Percentiles rank a stretch among this genome's conserved stretches.
Evolutionary conservation across 1,284 basidiomycete genomes (phyloP).

Genomic region (Cryptococcus maquisensis): DNA sequence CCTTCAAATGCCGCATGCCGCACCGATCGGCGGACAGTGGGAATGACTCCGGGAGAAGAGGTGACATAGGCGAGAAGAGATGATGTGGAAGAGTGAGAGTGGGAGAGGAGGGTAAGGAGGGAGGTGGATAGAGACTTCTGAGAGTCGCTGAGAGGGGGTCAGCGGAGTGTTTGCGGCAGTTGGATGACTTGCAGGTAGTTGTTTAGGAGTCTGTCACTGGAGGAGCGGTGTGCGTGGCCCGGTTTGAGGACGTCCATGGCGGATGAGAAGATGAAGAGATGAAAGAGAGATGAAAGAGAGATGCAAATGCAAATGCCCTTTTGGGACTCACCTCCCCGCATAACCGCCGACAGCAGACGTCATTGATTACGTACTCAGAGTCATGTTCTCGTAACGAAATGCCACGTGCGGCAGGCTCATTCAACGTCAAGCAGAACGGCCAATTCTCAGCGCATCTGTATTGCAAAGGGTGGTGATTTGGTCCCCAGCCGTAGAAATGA

Average conservation of each 20-base stretch:
- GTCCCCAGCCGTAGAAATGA: too few species aligned
- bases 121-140: slow-evolving; percentile 46
- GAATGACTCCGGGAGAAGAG: slow-evolving; percentile 46
- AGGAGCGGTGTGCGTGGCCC: slow-evolving; percentile 45
- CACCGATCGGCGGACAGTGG: slow-evolving; percentile 42
- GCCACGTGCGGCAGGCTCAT: too few species aligned
- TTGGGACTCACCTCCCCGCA: too few species aligned
- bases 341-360: too few species aligned
- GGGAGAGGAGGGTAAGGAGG: slow-evolving; percentile 46
- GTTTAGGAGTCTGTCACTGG: slow-evolving; percentile 45
- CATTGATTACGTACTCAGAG: too few species aligned
- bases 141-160: slow-evolving; percentile 35
- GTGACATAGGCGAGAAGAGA: slow-evolving; percentile 49
- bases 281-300: slow-evolving; percentile 6
- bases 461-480: too few species aligned
- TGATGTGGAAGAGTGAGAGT: slow-evolving; percentile 48
- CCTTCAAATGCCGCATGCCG: slow-evolving; percentile 49
- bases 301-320: background rate
- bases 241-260: slow-evolving; percentile 43
- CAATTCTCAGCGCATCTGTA: too few species aligned
- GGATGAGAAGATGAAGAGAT: slow-evolving; percentile 20
- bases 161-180: slow-evolving; percentile 2
- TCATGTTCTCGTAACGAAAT: too few species aligned
- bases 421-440: too few species aligned
- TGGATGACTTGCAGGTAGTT: slow-evolving; percentile 44